Base-by-base conservation (phyloP, 306 rosid species). In the Citrullus amarus region DNA sequence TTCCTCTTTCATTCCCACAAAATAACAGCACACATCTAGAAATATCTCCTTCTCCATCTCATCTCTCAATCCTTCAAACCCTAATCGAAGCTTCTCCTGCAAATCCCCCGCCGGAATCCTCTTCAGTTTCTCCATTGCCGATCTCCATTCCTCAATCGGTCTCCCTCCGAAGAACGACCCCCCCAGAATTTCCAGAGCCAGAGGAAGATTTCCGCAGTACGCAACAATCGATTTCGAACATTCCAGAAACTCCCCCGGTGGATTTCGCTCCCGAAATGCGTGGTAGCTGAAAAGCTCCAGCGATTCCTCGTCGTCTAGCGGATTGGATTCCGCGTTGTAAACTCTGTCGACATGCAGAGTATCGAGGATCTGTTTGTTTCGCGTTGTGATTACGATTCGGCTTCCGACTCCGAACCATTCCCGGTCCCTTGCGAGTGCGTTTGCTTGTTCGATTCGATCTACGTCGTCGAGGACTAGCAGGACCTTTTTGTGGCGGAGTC, bases 241-340 rank as follows among this genome's bases (percentile, higher is more conserved):
- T 6, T 69, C 82, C 10, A 28, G 0, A 17, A 51, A 57, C 36
- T 56, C 70, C 14, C 2, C 14, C 6, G 46, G 54, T 6, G 78
- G 69, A 16, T 55, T 5, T 5, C 11, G 46, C 25, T 25, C 6
- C 9, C 66, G 12, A 14, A 79, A 79, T 18, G 82, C 59, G n/a
- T 79, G 82, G 58, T 77, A 70, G 60, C 60, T 53, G 30, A 79
- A 79, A 30, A 70, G 82, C 69, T 79, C 82, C 17, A 79, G 70
- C 18, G 78, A 70, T 57, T 79, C 82, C 12, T 25, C 10, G 3
- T 55, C 71, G 16, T 28, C 12, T 12, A 69, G n/a, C 0, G 18
- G 56, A 15, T 44, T 9, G 17, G 59, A 54, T 6, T 70, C 51
- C 36, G 11, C 41, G 34, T 39, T 41, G 60, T 20, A 55, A 11